Base-by-base conservation (phyloP, 1,284 basidiomycete genomes). In the Megacollybia platyphylla region DNA sequence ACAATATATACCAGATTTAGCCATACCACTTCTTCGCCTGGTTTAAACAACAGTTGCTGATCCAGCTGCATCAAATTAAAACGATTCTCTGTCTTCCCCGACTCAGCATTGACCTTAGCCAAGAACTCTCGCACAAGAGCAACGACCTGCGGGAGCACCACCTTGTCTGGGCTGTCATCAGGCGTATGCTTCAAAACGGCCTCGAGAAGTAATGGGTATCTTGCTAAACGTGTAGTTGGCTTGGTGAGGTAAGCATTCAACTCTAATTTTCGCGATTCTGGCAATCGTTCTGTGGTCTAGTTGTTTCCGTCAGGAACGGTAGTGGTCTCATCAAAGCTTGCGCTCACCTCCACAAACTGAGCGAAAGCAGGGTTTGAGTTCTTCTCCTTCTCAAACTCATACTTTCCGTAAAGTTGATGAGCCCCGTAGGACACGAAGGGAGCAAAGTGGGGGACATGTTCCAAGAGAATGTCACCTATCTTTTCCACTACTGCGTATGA, bases 341-440 rank as follows among this genome's bases (percentile, higher is more conserved):
- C 1, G 41, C 78, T 32, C 51, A 89, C 88, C 70, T 97, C 96
- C 39, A 98, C 96, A 62, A 98, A 99, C 52, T 79, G 79, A 43
- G 90, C 85, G 65, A 99, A 99, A n/a, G 80, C 84, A 1, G 85
- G 76, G 64, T 99, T 98, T 40, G 80, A 72, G 41, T 75, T 79
- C 70, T 97, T 97, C 68, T 98, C 96, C 71, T 92, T 94, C 68
- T 98, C 96, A 59, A 98, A 97, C 64, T 97, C 91, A 60, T 92
- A 97, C 62, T 98, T 98, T 15, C 94, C 96, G 59, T 96, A 97
- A 45, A 97, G 67, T 60, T 98, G 96, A 59, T 98, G 93, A 6
- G 92, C 83, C 36, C 96, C 96, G 55, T 98, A 99, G 38, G 79
- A 78, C 42, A 98, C 92, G 55, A 97, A 98, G 2, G 92, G 91